Evolutionary conservation across 2,329 filamentous ascomycete genomes (phyloP).

Genomic region (Talaromyces sp.): DNA sequence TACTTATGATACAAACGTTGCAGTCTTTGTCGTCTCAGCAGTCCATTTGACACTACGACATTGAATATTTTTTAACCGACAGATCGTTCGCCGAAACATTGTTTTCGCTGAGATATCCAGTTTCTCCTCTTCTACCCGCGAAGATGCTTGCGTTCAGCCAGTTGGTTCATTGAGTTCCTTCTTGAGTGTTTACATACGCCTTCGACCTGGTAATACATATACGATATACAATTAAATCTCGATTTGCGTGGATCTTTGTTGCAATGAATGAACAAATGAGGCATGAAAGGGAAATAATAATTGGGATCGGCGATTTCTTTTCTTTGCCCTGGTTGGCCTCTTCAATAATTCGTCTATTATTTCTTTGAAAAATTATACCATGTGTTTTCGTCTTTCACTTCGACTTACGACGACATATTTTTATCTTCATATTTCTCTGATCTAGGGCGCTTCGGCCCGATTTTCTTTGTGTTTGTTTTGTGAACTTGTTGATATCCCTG

Average conservation of each 20-base stretch:
- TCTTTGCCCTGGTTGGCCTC: slow-evolving; percentile 10
- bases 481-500: slow-evolving; percentile 14
- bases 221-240: slow-evolving; percentile 1
- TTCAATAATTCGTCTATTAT: neutral
- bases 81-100: neutral
- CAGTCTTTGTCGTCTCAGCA: neutral
- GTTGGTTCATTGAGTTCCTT: neutral
- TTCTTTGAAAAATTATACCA: slow-evolving; percentile 9
- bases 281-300: slow-evolving; percentile 13
- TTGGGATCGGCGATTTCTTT: slow-evolving; percentile 9
- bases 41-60: neutral
- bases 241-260: neutral
- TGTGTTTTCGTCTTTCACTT: neutral
- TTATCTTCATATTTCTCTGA: neutral
- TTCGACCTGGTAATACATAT: neutral
- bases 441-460: slow-evolving; percentile 13
- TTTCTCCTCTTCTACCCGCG: neutral
- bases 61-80: neutral
- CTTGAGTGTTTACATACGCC: slow-evolving; percentile 1
- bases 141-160: slow-evolving; percentile 3
- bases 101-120: neutral
- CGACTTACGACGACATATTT: neutral
- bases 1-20: neutral
- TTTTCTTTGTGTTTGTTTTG: slow-evolving; percentile 10
- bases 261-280: slow-evolving; percentile 12